A percentile compares a stretch with the other conserved stretches of the same genome.
These are phyloP conservation scores for Stygiomarasmius scandens DNA, from an alignment of 1,284 basidiomycete genomes.

Conservation along the genomic window DNA sequence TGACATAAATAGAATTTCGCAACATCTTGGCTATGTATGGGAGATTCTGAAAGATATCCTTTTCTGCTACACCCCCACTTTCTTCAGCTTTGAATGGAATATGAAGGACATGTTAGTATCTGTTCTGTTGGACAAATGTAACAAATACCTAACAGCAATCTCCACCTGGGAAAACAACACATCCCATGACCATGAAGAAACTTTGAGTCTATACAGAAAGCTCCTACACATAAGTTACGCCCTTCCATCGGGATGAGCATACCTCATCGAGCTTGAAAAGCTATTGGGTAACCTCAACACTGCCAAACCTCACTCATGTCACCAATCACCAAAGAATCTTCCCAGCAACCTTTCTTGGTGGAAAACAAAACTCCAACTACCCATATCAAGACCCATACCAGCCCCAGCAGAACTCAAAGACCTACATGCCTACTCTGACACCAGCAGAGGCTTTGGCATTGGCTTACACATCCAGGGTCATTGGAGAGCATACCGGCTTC, in stretches of 20 bases:
- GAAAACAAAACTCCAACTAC: constrained; percentile 21
- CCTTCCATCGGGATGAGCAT: constrained; percentile 20
- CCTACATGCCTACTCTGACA: constrained; percentile 41
- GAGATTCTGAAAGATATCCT: not conserved
- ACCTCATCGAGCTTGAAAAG: constrained; percentile 33
- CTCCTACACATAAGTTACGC: not conserved
- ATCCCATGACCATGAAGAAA: not conserved
- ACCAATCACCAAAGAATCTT: not conserved
- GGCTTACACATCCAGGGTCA: constrained; percentile 33
- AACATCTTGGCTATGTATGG: not conserved
- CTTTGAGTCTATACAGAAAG: not conserved
- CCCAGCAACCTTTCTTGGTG: constrained; percentile 42
- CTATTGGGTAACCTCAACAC: constrained; percentile 22
- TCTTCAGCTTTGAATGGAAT: constrained; percentile 3
- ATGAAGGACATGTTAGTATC: not conserved
- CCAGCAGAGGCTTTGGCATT: constrained; percentile 43
- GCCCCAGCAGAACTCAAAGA: constrained; percentile 27
- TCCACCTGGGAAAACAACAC: not conserved
- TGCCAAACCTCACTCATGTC: constrained; percentile 29
- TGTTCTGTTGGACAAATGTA: not conserved
- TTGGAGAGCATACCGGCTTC: constrained; percentile 40
- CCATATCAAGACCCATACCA: constrained; percentile 29
- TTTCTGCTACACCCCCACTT: not conserved
- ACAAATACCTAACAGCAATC: not conserved
- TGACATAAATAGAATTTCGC: not conserved